phyloP scores from a whole-genome alignment of 1,284 basidiomycete genomes.

The Uromyces viciae-fabae region DNA sequence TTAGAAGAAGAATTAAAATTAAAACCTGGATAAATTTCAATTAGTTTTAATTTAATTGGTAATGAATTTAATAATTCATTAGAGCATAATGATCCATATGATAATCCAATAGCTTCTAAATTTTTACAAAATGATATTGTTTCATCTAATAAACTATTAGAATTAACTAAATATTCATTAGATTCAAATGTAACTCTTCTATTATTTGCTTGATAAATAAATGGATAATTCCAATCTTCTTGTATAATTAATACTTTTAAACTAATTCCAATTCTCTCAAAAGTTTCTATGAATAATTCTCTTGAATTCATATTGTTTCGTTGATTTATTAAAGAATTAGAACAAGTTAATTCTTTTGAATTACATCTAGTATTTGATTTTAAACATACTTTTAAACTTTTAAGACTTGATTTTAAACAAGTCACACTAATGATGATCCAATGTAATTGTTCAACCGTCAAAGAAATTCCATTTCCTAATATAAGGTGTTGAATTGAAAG shows the following conservation, averaged over 20 bases:
- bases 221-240: slow-evolving; percentile 19
- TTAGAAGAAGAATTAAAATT: no score
- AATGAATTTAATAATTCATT: background rate
- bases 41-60: background rate
- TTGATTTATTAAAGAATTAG: no score
- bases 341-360: no score
- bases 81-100: slow-evolving; percentile 11
- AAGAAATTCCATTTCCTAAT: slow-evolving; percentile 1
- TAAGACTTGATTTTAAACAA: background rate
- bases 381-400: slow-evolving; percentile 7
- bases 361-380: no score
- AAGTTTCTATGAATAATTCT: no score
- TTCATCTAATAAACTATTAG: slow-evolving; percentile 21
- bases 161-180: no score
- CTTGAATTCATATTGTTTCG: no score
- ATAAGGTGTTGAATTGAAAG: slow-evolving; percentile 16
- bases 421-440: slow-evolving; percentile 5
- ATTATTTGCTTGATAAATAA: background rate
- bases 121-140: slow-evolving; percentile 12
- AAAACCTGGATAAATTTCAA: slow-evolving; percentile 15
- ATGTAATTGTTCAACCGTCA: slow-evolving; percentile 15
- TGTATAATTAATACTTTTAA: background rate
- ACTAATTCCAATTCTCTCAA: slow-evolving; percentile 17
- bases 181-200: background rate
- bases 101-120: background rate